These are phyloP conservation scores for Pseudogymnoascus sp. DNA, from an alignment of 2,329 filamentous ascomycete genomes.

Conservation along the genomic window DNA sequence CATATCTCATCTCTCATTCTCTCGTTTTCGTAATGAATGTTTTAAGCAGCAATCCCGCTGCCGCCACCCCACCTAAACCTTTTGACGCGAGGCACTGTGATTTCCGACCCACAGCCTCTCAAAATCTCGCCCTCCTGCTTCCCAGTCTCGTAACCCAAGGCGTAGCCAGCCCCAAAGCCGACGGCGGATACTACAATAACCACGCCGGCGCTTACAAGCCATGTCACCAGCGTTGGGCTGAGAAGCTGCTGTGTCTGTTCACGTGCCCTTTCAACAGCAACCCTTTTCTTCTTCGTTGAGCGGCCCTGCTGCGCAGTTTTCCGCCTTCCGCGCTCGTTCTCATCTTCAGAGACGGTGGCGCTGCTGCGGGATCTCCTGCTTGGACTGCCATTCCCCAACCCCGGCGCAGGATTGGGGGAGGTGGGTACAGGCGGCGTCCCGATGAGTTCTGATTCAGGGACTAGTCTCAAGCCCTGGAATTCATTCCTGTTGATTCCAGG, in stretches of 20 bases:
- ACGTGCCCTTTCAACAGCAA: constrained; percentile 29
- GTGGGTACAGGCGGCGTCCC: constrained; percentile 26
- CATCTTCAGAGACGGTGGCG: not conserved
- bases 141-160: constrained; percentile 58
- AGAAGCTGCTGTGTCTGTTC: constrained; percentile 29
- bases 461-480: constrained; percentile 49
- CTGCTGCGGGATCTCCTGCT: constrained; percentile 1
- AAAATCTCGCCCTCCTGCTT: constrained; percentile 41
- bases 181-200: constrained; percentile 61
- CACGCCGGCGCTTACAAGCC: constrained; percentile 57
- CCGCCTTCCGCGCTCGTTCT: constrained; percentile 1
- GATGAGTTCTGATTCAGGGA: constrained; percentile 53
- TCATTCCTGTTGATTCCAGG: constrained; percentile 26
- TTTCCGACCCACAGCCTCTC: constrained; percentile 29
- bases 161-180: constrained; percentile 60
- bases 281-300: constrained; percentile 34
- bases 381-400: constrained; percentile 36
- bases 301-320: constrained; percentile 19
- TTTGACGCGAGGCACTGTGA: constrained; percentile 27
- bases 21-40: not conserved
- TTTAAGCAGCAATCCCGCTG: constrained; percentile 5
- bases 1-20: not conserved
- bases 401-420: constrained; percentile 17
- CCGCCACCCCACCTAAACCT: constrained; percentile 9
- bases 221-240: constrained; percentile 53